Evolutionary conservation across 2,329 filamentous ascomycete species (phyloP), one percentile per base, ranked within the genome.

Genomic region (Ophidiomyces ophidiicola): DNA sequence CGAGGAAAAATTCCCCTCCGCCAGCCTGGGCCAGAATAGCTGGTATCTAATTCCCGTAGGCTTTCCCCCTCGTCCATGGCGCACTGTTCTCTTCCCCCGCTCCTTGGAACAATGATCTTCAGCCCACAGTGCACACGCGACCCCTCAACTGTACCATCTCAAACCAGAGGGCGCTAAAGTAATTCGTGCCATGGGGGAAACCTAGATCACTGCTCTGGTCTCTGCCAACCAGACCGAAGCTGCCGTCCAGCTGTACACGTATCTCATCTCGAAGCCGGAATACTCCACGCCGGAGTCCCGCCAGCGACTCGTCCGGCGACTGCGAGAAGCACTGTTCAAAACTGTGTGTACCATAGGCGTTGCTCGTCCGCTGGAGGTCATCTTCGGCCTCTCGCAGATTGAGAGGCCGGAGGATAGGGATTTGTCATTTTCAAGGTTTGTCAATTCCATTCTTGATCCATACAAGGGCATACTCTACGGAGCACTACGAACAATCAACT

Each of bases 351-450:
- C 79, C 2, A 64, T 76, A 11, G 76, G 76, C 0, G 72, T 79
- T 0, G 76, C 72, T 54, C 78, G 76, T 50, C 73, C 74, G 5
- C 55, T 80, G 3, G 74, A 78, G 48, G 68, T 72, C 1, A 69
- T 78, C 30, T 60, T 76, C 5, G 61, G 67, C n/a, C 75, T 78
- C 38, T 61, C 57, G 41, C 59, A 63, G 11, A 51, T 71, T 6
- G 72, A 76, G 46, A 55, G 53, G 18, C 62, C 61, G 0, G 73
- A 77, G 50, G 76, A 80, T 48, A 69, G 66, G 36, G 76, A 80
- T 47, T 71, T 63, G 40, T 65, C 58, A 3, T 61, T 58, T 41
- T 72, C 70, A 2, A 68, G 42, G 42, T 41, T 18, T 23, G 23
- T 15, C 18, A n/a, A 4, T 21, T 6, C 18, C 11, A 11, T 19